Conservation (phyloP, 306 rosid species). For the Macrotyloma uniflorum region DNA sequence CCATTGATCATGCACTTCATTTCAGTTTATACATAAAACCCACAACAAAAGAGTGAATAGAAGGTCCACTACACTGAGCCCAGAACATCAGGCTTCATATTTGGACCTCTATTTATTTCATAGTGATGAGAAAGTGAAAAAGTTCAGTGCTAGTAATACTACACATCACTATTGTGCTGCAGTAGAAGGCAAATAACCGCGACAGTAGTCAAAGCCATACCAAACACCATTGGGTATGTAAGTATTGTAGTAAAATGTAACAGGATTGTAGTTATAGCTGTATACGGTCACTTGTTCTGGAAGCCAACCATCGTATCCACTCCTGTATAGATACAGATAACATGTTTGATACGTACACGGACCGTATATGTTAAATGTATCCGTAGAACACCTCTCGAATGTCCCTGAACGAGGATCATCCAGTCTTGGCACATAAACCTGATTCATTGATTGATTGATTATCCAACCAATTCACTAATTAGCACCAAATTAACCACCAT, state of each 20-base stretch:
- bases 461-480: background rate
- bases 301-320: constrained; percentile 84
- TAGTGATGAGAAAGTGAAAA: background rate
- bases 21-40: background rate
- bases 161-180: background rate
- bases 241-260: constrained; percentile 57
- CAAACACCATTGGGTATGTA: constrained; percentile 63
- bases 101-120: background rate
- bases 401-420: constrained; percentile 67
- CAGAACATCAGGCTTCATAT: background rate
- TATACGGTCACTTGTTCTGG: constrained; percentile 65
- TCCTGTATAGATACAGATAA: constrained; percentile 68
- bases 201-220: constrained; percentile 76
- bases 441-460: background rate
- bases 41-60: background rate
- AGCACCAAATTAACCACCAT: background rate
- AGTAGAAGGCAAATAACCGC: constrained; percentile 35
- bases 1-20: background rate
- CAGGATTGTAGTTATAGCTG: constrained; percentile 45
- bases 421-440: constrained; percentile 76
- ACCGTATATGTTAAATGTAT: constrained; percentile 67
- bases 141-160: background rate
- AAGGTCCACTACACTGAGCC: too few relatives aligned
- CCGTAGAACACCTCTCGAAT: constrained; percentile 83
- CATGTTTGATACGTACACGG: constrained; percentile 77